These are phyloP conservation scores for Xylariaceae sp. DNA, from an alignment of 2,329 filamentous ascomycete genomes.

Conservation along the genomic window DNA sequence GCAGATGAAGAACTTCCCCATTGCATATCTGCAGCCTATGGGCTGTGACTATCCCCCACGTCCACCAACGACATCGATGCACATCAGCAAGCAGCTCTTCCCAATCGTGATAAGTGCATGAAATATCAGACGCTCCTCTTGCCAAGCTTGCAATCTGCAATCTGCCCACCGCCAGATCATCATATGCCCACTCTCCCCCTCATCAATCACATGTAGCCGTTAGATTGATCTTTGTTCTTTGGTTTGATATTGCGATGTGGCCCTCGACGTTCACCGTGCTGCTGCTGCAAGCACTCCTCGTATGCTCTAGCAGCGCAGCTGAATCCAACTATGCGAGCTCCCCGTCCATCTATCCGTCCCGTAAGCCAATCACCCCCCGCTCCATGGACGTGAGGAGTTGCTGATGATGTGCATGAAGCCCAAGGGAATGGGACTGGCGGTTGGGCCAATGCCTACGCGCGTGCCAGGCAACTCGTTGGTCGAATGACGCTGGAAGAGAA, in stretches of 20 bases:
- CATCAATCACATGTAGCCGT: no score
- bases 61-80: no score
- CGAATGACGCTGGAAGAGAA: slow-evolving; percentile 64
- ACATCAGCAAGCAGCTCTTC: no score
- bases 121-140: no score
- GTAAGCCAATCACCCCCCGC: slow-evolving; percentile 18
- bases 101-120: no score
- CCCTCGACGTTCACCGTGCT: slow-evolving; percentile 8
- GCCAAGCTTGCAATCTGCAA: no score
- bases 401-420: slow-evolving; percentile 25
- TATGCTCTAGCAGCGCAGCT: slow-evolving; percentile 12
- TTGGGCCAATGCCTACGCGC: slow-evolving; percentile 56
- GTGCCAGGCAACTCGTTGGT: slow-evolving; percentile 51
- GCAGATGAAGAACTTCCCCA: neutral
- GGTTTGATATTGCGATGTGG: slow-evolving; percentile 20
- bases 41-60: neutral
- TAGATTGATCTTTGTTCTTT: neutral
- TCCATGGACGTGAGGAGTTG: neutral
- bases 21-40: neutral
- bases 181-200: no score
- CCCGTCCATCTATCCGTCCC: slow-evolving; percentile 29
- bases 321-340: slow-evolving; percentile 26
- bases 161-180: no score
- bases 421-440: slow-evolving; percentile 31
- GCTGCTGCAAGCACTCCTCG: slow-evolving; percentile 13